Percentiles rank a stretch among this genome's conserved stretches.
Conservation (phyloP, 176 grass and related monocot genomes). For the Lolium perenne region DNA sequence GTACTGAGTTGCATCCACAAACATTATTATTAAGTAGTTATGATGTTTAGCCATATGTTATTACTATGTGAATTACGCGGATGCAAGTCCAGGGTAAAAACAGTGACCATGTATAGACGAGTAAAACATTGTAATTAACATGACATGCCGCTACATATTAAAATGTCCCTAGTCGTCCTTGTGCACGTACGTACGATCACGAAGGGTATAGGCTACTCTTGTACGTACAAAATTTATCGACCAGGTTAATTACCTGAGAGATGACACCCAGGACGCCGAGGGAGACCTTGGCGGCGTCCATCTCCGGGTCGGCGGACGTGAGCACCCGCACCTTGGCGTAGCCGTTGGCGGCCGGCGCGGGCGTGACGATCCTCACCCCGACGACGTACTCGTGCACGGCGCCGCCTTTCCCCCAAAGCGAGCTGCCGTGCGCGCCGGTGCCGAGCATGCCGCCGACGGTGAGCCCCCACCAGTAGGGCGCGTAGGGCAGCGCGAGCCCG, state of each 20-base stretch:
- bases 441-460: constrained; percentile 76
- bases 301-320: constrained; percentile 44
- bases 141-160: too few species aligned
- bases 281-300: constrained; percentile 80
- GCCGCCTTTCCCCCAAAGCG: constrained; percentile 69
- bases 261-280: constrained; percentile 81
- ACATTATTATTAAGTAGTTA: neutral
- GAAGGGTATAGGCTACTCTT: neutral
- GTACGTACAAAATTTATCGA: neutral
- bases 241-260: constrained; percentile 56
- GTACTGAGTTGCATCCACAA: neutral
- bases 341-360: constrained; percentile 48
- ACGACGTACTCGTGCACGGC: constrained; percentile 91
- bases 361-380: constrained; percentile 64
- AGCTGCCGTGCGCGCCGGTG: constrained; percentile 88
- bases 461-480: constrained; percentile 78
- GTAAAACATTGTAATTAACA: neutral
- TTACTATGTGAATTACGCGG: neutral
- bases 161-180: neutral
- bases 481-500: constrained; percentile 65
- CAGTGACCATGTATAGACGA: neutral
- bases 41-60: neutral
- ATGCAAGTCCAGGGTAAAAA: neutral
- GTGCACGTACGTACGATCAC: neutral
- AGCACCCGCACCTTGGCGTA: constrained; percentile 64